These are phyloP conservation scores for Colletotrichum sp. DNA, from an alignment of 2,329 filamentous ascomycete genomes.

Conservation along the genomic window DNA sequence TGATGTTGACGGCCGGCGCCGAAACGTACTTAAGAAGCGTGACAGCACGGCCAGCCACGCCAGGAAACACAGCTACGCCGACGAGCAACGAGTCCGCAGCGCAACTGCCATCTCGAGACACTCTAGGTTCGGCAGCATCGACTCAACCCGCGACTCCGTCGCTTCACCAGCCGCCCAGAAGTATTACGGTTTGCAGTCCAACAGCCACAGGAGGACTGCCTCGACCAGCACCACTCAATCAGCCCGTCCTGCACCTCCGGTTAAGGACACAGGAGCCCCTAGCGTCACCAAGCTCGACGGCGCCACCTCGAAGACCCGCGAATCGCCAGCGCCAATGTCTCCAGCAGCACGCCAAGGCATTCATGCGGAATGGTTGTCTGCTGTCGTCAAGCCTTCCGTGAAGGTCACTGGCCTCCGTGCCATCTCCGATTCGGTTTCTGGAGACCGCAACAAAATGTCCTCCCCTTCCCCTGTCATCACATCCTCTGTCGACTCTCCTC, in stretches of 20 bases:
- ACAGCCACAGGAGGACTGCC: slow-evolving; percentile 64
- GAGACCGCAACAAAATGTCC: slow-evolving; percentile 57
- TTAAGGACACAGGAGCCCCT: slow-evolving; percentile 60
- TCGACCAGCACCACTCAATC: slow-evolving; percentile 65
- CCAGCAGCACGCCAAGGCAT: slow-evolving; percentile 46
- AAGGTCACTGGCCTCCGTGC: slow-evolving; percentile 74
- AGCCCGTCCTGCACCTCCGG: slow-evolving; percentile 52
- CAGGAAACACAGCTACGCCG: slow-evolving; percentile 77
- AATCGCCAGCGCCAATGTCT: slow-evolving; percentile 47
- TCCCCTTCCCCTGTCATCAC: not conserved
- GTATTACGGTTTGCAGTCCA: slow-evolving; percentile 64
- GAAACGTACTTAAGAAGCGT: slow-evolving; percentile 84
- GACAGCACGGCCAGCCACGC: slow-evolving; percentile 64
- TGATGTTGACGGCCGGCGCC: slow-evolving; percentile 77
- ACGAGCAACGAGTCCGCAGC: slow-evolving; percentile 73
- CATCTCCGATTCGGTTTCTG: slow-evolving; percentile 77
- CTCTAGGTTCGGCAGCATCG: slow-evolving; percentile 79
- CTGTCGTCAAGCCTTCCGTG: slow-evolving; percentile 52
- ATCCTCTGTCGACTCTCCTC: slow-evolving; percentile 54
- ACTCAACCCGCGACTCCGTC: slow-evolving; percentile 70
- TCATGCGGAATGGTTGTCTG: slow-evolving; percentile 62
- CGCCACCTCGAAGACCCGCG: slow-evolving; percentile 28
- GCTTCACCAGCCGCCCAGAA: slow-evolving; percentile 71
- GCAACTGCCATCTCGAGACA: slow-evolving; percentile 72
- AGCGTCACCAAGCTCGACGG: slow-evolving; percentile 68